Conservation (phyloP, 192 early-diverging fungal genomes). For the Oehlia diaphana region DNA sequence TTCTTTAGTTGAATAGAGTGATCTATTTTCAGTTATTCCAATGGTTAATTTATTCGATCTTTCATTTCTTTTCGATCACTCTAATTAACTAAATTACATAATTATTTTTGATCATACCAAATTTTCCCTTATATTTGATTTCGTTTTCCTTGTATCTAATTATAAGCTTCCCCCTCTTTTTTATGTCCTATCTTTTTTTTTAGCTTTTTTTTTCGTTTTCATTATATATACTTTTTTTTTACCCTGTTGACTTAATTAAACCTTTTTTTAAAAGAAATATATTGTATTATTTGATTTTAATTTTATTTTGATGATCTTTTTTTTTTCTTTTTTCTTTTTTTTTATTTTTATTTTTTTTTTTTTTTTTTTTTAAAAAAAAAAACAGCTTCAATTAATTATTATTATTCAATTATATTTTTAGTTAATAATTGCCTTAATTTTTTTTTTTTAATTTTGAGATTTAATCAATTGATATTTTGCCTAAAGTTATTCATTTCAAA, state of each 20-base stretch:
- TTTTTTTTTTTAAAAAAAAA: background rate
- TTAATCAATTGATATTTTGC: background rate
- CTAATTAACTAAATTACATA: background rate
- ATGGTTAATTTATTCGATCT: background rate
- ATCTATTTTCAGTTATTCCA: background rate
- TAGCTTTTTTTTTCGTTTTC: background rate
- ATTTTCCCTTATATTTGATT: slow-evolving; percentile 4
- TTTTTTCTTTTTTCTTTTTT: no score
- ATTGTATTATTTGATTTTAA: background rate
- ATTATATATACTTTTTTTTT: slow-evolving; percentile 11
- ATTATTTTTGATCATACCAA: slow-evolving; percentile 15
- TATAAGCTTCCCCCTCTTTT: background rate
- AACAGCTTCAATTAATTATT: background rate
- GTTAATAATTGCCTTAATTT: background rate
- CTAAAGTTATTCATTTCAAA: background rate
- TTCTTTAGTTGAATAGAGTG: background rate
- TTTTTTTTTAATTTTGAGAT: background rate
- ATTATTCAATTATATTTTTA: background rate
- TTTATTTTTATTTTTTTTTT: background rate
- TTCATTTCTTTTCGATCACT: background rate
- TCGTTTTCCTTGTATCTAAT: slow-evolving; percentile 23
- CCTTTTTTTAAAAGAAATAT: background rate
- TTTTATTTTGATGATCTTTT: background rate
- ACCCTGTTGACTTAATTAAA: slow-evolving; percentile 6
- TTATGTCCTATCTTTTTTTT: background rate